These are phyloP conservation scores for Mortierella polycephala DNA, from an alignment of 371 early-diverging fungal species.

Conservation along the genomic window DNA sequence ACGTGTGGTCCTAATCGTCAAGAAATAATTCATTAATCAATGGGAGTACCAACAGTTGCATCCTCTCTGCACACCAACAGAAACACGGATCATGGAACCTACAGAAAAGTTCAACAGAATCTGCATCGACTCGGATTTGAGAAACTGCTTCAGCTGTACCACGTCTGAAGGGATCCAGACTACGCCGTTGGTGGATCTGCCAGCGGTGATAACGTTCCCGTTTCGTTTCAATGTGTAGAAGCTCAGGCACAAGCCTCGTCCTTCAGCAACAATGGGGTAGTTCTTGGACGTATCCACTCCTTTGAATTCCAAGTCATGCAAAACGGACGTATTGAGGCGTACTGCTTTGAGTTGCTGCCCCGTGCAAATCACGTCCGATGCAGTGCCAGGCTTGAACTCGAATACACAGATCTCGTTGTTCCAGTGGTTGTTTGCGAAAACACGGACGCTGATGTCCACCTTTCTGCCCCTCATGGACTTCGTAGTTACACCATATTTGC, in stretches of 20 bases:
- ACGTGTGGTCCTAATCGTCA: conserved; percentile 11
- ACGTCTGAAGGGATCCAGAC: conserved; percentile 11
- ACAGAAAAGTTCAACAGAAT: conserved; percentile 13
- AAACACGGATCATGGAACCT: conserved; percentile 1
- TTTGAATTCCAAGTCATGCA: conserved; percentile 11
- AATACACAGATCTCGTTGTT: conserved; percentile 12
- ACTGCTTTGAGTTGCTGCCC: conserved; percentile 12
- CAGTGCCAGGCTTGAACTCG: conserved; percentile 8
- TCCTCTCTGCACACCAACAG: neutral
- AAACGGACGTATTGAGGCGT: conserved; percentile 10
- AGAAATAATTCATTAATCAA: conserved; percentile 3
- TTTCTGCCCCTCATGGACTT: conserved; percentile 9
- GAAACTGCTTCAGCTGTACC: conserved; percentile 12
- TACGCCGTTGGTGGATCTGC: neutral
- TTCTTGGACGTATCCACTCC: conserved; percentile 13
- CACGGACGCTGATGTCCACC: conserved; percentile 13
- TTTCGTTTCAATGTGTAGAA: conserved; percentile 10
- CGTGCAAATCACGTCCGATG: conserved; percentile 3
- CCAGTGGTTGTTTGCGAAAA: neutral
- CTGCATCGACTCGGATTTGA: conserved; percentile 12
- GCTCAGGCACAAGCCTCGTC: conserved; percentile 3
- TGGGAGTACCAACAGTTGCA: conserved; percentile 4
- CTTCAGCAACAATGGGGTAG: conserved; percentile 18
- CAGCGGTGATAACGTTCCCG: conserved; percentile 6
- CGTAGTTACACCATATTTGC: conserved; percentile 2